Conservation (phyloP, 257 asterid species). For the Verbena officinalis region DNA sequence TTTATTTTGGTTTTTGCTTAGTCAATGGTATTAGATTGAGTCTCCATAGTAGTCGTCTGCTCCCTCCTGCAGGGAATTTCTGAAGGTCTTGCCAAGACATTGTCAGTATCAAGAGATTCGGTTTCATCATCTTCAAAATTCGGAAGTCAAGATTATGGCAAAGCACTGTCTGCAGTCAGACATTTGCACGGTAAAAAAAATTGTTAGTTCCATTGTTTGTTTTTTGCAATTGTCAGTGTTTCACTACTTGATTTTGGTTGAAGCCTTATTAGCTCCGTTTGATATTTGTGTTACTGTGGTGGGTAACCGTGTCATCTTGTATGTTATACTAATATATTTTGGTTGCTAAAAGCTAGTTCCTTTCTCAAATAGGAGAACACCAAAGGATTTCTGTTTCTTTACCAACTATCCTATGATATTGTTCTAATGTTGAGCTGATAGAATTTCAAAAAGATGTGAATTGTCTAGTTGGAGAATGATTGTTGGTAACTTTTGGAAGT, state of each 20-base stretch:
- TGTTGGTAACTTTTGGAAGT: slow-evolving; percentile 1
- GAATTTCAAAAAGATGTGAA: slow-evolving; percentile 7
- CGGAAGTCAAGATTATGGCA: slow-evolving; percentile 42
- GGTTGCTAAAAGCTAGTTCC: slow-evolving; percentile 18
- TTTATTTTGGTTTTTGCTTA: slow-evolving; percentile 15
- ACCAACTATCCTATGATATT: not conserved
- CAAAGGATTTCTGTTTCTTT: not conserved
- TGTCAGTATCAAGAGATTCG: slow-evolving; percentile 36
- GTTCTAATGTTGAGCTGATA: slow-evolving; percentile 14
- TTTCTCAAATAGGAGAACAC: not conserved
- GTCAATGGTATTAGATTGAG: not conserved
- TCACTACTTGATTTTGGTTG: not conserved
- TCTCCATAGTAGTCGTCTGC: slow-evolving; percentile 1
- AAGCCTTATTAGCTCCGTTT: not conserved
- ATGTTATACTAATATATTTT: not conserved
- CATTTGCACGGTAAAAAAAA: slow-evolving; percentile 53
- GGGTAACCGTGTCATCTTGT: not conserved
- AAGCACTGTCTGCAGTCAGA: slow-evolving; percentile 37
- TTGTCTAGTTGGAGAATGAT: slow-evolving; percentile 8
- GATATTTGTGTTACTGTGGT: not conserved
- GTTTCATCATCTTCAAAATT: slow-evolving; percentile 43
- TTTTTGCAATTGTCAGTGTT: slow-evolving; percentile 9
- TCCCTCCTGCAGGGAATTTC: slow-evolving; percentile 56
- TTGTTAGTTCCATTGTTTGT: slow-evolving; percentile 3
- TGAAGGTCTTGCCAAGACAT: slow-evolving; percentile 47